Evolutionary conservation across 768 basidiomycete genomes (phyloP).

Genomic region (Royoungia palumana): DNA sequence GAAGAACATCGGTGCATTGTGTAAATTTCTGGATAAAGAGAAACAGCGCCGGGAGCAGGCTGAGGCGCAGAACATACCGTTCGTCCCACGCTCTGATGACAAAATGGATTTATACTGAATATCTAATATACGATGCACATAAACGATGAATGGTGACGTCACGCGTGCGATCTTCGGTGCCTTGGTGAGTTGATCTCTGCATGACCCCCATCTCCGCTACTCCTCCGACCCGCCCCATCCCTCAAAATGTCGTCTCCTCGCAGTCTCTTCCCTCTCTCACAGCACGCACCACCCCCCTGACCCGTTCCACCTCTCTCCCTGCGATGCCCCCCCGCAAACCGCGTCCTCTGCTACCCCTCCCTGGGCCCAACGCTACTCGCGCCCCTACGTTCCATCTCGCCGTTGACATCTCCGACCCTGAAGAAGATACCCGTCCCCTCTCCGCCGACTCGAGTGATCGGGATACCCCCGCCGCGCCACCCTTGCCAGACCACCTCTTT

Average conservation of each 20-base stretch:
- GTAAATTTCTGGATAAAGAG: slow-evolving; percentile 72
- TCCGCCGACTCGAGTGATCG: slow-evolving; percentile 1
- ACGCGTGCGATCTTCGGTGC: slow-evolving; percentile 8
- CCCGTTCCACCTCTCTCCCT: slow-evolving; percentile 45
- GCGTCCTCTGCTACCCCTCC: neutral
- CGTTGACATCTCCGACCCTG: slow-evolving; percentile 17
- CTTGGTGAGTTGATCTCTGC: slow-evolving; percentile 2
- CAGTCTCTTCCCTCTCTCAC: neutral
- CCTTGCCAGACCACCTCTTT: neutral
- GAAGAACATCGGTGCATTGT: slow-evolving; percentile 56
- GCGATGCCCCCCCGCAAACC: slow-evolving; percentile 18
- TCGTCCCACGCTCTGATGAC: slow-evolving; percentile 59
- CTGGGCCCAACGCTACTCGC: neutral
- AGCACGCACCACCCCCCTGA: slow-evolving; percentile 10
- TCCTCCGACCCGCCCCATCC: neutral
- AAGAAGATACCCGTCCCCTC: slow-evolving; percentile 6
- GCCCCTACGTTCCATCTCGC: slow-evolving; percentile 17
- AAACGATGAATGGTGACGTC: slow-evolving; percentile 7
- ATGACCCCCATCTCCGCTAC: neutral
- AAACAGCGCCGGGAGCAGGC: slow-evolving; percentile 52
- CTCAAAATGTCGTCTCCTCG: slow-evolving; percentile 25
- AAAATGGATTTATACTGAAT: slow-evolving; percentile 50
- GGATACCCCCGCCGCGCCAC: neutral
- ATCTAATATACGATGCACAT: neutral
- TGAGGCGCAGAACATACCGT: slow-evolving; percentile 59